These are phyloP conservation scores for Erodium chrysanthum DNA, from an alignment of 441 rosid genomes.

Conservation along the genomic window DNA sequence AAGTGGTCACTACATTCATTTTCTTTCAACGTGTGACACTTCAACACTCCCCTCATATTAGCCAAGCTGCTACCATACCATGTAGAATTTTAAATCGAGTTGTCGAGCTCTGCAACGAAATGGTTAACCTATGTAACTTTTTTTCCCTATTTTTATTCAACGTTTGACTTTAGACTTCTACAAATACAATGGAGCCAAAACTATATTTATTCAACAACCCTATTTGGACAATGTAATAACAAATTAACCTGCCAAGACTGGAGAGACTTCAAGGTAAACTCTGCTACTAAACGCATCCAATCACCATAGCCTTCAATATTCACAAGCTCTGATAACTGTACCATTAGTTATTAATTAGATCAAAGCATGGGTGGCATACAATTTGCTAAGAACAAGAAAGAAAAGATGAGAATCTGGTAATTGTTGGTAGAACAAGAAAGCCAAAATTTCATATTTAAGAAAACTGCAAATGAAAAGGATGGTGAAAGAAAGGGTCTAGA, in stretches of 20 bases:
- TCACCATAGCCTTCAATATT: conserved; percentile 93
- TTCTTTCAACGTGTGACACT: no score
- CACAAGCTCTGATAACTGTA: conserved; percentile 96
- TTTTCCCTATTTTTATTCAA: no score
- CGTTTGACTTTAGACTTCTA: no score
- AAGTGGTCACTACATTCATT: no score
- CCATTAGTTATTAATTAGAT: conserved; percentile 15
- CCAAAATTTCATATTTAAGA: background rate
- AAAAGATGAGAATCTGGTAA: background rate
- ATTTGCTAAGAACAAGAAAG: background rate
- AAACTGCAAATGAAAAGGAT: background rate
- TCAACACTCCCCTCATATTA: no score
- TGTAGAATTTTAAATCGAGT: no score
- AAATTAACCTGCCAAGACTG: conserved; percentile 91
- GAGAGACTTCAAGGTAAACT: conserved; percentile 86
- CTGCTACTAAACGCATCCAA: conserved; percentile 94
- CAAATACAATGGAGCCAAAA: background rate
- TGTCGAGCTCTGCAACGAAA: no score
- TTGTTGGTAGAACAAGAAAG: background rate
- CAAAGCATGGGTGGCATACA: background rate
- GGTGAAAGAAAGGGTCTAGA: background rate
- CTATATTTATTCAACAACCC: background rate
- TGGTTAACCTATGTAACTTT: no score
- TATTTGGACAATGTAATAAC: conserved; percentile 12
- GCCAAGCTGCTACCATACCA: no score